Evolutionary conservation across 495 filamentous ascomycete genomes (phyloP).

Genomic region (Tetracladium setigerum): DNA sequence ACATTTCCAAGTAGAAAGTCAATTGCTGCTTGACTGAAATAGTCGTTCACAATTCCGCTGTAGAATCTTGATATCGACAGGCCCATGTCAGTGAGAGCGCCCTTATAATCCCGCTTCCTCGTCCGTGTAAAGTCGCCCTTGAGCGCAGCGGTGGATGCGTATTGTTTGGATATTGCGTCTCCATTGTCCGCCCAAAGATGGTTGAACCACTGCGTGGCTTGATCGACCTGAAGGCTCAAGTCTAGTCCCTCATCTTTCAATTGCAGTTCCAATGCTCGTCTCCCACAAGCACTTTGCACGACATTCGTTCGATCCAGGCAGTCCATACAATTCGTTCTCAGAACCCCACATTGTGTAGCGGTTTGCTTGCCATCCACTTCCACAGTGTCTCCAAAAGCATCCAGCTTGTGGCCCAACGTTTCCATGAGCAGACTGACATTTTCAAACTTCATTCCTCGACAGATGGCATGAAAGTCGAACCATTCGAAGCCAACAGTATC

Average conservation of each 20-base stretch:
- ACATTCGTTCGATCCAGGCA: constrained; percentile 93
- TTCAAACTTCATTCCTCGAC: constrained; percentile 94
- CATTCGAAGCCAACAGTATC: constrained; percentile 66
- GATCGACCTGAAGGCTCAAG: constrained; percentile 59
- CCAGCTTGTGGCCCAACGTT: constrained; percentile 53
- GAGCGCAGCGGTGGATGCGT: constrained; percentile 85
- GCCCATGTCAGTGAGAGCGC: constrained; percentile 87
- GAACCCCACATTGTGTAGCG: constrained; percentile 58
- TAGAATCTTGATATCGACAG: constrained; percentile 71
- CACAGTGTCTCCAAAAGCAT: constrained; percentile 56
- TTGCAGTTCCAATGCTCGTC: constrained; percentile 67
- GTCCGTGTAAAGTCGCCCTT: constrained; percentile 96
- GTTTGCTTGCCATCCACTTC: constrained; percentile 40
- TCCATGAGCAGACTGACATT: constrained; percentile 76
- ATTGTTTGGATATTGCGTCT: constrained; percentile 63
- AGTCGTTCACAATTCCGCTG: constrained; percentile 82
- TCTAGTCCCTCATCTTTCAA: constrained; percentile 66
- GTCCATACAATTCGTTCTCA: constrained; percentile 96
- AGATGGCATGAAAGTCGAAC: constrained; percentile 92
- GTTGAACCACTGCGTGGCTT: constrained; percentile 84
- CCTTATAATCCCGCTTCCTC: constrained; percentile 81
- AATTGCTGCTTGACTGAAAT: constrained; percentile 88
- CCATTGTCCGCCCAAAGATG: constrained; percentile 93
- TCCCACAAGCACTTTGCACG: constrained; percentile 78
- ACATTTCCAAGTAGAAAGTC: constrained; percentile 93